These are phyloP conservation scores for Elaeis oleifera DNA, from an alignment of 202 grass and related monocot genomes.

Conservation along the genomic window DNA sequence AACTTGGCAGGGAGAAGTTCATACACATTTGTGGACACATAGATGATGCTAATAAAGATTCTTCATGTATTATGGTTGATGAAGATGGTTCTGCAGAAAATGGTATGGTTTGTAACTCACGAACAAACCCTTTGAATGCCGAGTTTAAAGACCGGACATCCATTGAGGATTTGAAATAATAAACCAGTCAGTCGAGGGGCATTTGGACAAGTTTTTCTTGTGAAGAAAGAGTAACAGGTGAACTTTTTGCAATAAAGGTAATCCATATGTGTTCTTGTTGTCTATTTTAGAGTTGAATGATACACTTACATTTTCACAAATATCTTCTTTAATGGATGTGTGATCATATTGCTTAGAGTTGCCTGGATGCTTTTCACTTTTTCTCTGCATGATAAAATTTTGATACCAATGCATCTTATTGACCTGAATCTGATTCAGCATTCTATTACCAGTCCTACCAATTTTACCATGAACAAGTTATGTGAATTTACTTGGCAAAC, in stretches of 20 bases:
- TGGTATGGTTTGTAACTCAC: constrained; percentile 31
- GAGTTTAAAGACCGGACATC: constrained; percentile 73
- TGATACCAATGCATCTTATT: no score
- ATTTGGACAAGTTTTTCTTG: constrained; percentile 88
- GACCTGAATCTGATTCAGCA: no score
- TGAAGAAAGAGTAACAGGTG: constrained; percentile 80
- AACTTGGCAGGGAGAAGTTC: constrained; percentile 71
- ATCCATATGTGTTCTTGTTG: constrained; percentile 3
- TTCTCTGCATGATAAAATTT: no score
- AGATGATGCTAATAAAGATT: constrained; percentile 50
- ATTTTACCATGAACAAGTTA: no score
- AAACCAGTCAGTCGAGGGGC: constrained; percentile 73
- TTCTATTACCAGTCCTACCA: no score
- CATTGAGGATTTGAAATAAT: constrained; percentile 99
- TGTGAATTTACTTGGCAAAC: no score
- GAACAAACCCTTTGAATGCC: constrained; percentile 39
- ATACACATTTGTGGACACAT: constrained; percentile 66
- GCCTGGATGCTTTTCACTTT: no score
- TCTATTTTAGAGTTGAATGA: no score
- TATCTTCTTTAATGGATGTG: no score
- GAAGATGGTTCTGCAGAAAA: constrained; percentile 56
- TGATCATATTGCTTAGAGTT: no score
- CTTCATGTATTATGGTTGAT: constrained; percentile 41
- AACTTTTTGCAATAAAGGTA: constrained; percentile 94
- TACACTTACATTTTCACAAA: no score